Evolutionary conservation across 23 red algal genomes (phyloP).

Genomic region (Gracilaria gracilis): DNA sequence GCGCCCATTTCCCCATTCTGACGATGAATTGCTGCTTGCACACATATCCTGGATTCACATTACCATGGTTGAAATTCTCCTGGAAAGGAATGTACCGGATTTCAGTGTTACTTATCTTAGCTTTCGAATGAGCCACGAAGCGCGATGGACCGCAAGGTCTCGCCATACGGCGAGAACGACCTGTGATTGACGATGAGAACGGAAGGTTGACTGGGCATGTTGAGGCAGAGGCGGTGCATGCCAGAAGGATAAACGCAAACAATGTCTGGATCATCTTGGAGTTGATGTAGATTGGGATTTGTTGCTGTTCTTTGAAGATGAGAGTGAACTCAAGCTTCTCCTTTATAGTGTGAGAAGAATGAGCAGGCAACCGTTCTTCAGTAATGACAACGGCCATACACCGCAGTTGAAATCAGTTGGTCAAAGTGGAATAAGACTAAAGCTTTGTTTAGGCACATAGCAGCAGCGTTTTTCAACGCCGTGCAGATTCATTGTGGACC

Average conservation of each 20-base stretch:
- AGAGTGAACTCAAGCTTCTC: too few relatives aligned
- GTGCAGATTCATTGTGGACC: too few relatives aligned
- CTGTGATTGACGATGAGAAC: background rate
- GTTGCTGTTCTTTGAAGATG: too few relatives aligned
- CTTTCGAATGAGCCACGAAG: background rate
- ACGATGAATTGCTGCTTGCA: background rate
- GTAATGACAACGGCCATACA: too few relatives aligned
- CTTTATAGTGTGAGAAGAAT: too few relatives aligned
- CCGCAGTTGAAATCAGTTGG: too few relatives aligned
- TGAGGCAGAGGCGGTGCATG: background rate
- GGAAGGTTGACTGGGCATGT: constrained; percentile 1
- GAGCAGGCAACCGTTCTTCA: too few relatives aligned
- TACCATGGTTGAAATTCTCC: constrained; percentile 8
- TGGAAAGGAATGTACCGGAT: constrained; percentile 14
- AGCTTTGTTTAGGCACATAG: too few relatives aligned
- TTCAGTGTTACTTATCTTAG: background rate
- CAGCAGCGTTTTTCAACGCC: too few relatives aligned
- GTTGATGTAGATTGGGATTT: too few relatives aligned
- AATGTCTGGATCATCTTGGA: background rate
- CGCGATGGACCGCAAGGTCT: background rate
- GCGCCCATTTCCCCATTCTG: constrained; percentile 14
- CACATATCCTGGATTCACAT: constrained; percentile 11
- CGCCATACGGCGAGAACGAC: background rate
- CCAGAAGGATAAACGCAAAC: background rate
- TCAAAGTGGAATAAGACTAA: too few relatives aligned